Percentiles rank a stretch among this genome's conserved stretches.
Conservation (phyloP, 208 protist genomes). For the Acanthamoeba culbertsoni region DNA sequence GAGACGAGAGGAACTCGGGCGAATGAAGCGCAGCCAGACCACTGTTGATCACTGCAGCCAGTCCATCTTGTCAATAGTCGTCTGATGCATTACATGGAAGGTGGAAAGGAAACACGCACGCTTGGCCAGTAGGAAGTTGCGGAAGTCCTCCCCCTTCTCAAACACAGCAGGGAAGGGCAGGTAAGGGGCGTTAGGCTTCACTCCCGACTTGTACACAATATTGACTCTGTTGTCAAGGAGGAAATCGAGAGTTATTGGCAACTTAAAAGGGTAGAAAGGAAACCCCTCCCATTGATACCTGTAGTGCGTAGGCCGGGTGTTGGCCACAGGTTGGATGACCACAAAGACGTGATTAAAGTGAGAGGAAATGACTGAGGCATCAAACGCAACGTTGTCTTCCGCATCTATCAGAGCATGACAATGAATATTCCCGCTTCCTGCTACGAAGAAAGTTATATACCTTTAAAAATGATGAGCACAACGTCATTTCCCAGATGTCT, state of each 20-base stretch:
- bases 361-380: slow-evolving; percentile 65
- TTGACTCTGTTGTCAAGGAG: not conserved
- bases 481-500: slow-evolving; percentile 72
- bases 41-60: not conserved
- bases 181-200: slow-evolving; percentile 36
- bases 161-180: slow-evolving; percentile 55
- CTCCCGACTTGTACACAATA: not conserved
- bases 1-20: not conserved
- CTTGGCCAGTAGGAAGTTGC: slow-evolving; percentile 64
- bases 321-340: not conserved
- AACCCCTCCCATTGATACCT: not conserved
- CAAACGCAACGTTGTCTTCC: slow-evolving; percentile 40
- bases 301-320: not conserved
- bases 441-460: not conserved
- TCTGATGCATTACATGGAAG: not conserved
- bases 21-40: not conserved
- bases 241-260: not conserved
- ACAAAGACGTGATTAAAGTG: slow-evolving; percentile 74
- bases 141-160: not conserved
- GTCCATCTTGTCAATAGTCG: not conserved
- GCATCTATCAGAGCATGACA: not conserved
- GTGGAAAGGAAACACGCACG: slow-evolving; percentile 36
- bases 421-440: not conserved
- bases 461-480: slow-evolving; percentile 68
- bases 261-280: not conserved